Conservation (phyloP, 2,329 filamentous ascomycete genomes). For the Ramularia collo-cygni region DNA sequence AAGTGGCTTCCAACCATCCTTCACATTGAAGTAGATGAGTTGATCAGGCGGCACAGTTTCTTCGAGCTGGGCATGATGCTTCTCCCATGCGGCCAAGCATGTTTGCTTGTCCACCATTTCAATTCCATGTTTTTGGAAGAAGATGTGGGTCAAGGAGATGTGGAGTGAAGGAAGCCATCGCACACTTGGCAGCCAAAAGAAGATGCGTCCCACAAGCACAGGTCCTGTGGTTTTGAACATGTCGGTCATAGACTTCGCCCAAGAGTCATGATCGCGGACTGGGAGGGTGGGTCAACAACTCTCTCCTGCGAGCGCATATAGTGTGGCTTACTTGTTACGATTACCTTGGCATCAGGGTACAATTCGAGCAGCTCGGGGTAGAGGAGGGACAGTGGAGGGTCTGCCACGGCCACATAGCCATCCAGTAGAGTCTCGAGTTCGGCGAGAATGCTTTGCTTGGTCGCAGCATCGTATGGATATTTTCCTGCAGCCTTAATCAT, state of each 20-base stretch:
- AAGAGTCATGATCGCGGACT: constrained; percentile 4
- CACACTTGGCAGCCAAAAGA: constrained; percentile 13
- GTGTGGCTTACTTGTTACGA: too few species aligned
- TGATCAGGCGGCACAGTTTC: constrained; percentile 5
- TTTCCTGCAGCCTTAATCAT: background rate
- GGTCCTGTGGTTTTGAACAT: constrained; percentile 8
- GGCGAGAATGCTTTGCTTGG: constrained; percentile 25
- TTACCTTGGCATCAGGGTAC: constrained; percentile 45
- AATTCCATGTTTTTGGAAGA: constrained; percentile 3
- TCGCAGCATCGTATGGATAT: constrained; percentile 17
- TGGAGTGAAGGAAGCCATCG: constrained; percentile 6
- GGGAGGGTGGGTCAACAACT: too few species aligned
- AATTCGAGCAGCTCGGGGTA: constrained; percentile 42
- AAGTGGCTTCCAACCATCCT: constrained; percentile 24
- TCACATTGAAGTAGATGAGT: constrained; percentile 17
- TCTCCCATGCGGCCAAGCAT: background rate
- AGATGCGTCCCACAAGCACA: constrained; percentile 5
- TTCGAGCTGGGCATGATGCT: constrained; percentile 3
- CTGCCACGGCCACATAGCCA: constrained; percentile 44
- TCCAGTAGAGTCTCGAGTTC: constrained; percentile 33
- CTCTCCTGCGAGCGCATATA: too few species aligned
- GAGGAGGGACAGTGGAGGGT: constrained; percentile 38
- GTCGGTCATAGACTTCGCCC: constrained; percentile 2
- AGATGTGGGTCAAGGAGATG: constrained; percentile 4
- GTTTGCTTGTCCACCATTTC: background rate